Conservation (phyloP, 352 stramenopile species). For the Globisporangium lucens region DNA sequence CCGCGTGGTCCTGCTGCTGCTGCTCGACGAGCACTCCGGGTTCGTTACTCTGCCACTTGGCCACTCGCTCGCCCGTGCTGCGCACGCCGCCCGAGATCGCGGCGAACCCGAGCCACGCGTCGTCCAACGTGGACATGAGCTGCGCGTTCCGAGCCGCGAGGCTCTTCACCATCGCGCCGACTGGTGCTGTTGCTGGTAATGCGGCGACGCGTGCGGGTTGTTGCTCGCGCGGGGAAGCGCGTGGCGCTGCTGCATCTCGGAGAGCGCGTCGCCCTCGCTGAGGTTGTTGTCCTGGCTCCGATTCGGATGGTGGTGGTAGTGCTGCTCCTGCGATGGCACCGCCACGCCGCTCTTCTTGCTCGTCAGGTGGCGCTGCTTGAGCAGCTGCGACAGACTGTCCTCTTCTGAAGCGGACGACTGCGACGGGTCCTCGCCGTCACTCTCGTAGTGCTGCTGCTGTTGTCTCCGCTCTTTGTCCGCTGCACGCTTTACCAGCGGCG, state of each 20-base stretch:
- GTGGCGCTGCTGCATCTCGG: conserved; percentile 14
- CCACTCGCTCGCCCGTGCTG: conserved; percentile 18
- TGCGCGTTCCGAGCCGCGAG: conserved; percentile 22
- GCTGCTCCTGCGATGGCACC: neutral
- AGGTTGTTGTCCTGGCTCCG: conserved; percentile 15
- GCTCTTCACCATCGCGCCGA: neutral
- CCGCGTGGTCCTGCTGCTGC: conserved; percentile 4
- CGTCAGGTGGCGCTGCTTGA: conserved; percentile 17
- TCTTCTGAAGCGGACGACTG: conserved; percentile 14
- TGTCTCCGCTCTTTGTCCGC: conserved; percentile 5
- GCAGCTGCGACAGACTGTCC: conserved; percentile 28
- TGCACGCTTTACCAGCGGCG: conserved; percentile 1
- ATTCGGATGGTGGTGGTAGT: neutral
- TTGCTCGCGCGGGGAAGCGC: neutral
- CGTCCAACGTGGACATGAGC: conserved; percentile 28
- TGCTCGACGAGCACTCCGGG: neutral
- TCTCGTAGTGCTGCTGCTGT: conserved; percentile 8
- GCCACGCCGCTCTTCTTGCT: conserved; percentile 1
- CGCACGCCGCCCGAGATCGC: conserved; percentile 27
- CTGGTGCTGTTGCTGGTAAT: neutral
- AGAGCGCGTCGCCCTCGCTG: conserved; percentile 15
- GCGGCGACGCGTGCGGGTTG: neutral
- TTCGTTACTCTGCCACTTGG: neutral
- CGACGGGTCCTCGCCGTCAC: conserved; percentile 12
- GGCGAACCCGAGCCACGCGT: conserved; percentile 35